Percentiles rank a stretch among this genome's conserved stretches.
phyloP scores from a whole-genome alignment of 2,329 filamentous ascomycete species.

The Dendryphion nanum region DNA sequence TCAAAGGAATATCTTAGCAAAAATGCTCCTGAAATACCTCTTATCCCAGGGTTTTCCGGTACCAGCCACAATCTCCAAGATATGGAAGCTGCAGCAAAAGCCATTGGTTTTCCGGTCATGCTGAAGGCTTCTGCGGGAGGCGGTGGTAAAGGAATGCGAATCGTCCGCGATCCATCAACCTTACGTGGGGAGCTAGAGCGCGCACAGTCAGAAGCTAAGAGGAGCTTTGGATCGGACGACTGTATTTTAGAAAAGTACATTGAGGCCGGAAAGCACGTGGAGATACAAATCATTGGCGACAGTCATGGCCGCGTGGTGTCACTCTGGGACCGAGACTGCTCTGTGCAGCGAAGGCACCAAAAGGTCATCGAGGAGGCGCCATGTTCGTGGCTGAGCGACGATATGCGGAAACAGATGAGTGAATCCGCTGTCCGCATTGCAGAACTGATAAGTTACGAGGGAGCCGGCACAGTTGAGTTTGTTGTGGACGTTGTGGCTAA shows the following conservation, averaged over 20 bases:
- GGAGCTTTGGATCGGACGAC: background rate
- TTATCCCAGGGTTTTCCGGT: slow-evolving; percentile 55
- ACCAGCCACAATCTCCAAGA: slow-evolving; percentile 21
- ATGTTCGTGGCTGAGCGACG: slow-evolving; percentile 61
- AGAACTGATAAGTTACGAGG: slow-evolving; percentile 65
- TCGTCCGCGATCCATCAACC: background rate
- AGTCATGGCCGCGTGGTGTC: slow-evolving; percentile 74
- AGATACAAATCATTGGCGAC: slow-evolving; percentile 89
- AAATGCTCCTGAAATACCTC: slow-evolving; percentile 50
- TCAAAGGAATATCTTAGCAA: slow-evolving; percentile 51
- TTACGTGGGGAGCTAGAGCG: background rate
- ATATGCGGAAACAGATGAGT: slow-evolving; percentile 61
- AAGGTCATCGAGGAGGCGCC: slow-evolving; percentile 91
- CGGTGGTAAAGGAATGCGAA: slow-evolving; percentile 75
- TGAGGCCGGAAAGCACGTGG: slow-evolving; percentile 68
- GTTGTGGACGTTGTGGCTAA: slow-evolving; percentile 81
- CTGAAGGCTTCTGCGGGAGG: slow-evolving; percentile 63
- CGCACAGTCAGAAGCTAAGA: background rate
- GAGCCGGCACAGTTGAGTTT: slow-evolving; percentile 86
- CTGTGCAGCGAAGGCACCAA: slow-evolving; percentile 81
- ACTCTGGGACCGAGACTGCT: slow-evolving; percentile 87
- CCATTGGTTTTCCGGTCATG: slow-evolving; percentile 53
- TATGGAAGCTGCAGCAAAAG: slow-evolving; percentile 44
- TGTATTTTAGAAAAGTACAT: background rate
- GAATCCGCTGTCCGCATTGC: slow-evolving; percentile 69